These are phyloP conservation scores for Hydrangea macrophylla DNA, from an alignment of 148 eudicot species.

Conservation along the genomic window DNA sequence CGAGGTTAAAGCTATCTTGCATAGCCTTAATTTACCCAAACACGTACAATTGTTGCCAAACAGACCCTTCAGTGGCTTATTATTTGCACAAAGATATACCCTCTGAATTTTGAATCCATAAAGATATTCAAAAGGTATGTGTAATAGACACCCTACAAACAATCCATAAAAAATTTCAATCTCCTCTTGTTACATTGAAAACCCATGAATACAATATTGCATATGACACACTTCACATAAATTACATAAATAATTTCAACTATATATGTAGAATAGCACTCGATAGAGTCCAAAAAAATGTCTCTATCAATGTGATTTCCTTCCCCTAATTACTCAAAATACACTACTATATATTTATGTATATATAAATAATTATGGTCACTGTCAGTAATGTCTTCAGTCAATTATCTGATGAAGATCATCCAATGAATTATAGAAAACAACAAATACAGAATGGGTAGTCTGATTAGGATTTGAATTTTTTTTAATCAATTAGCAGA, in stretches of 20 bases:
- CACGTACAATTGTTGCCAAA: too few relatives aligned
- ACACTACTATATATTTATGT: not conserved
- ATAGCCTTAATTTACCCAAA: too few relatives aligned
- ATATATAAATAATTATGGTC: conserved; percentile 26
- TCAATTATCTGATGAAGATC: conserved; percentile 31
- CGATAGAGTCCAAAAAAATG: conserved; percentile 30
- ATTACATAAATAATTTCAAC: conserved; percentile 2
- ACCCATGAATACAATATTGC: conserved; percentile 4
- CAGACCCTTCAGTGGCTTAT: too few relatives aligned
- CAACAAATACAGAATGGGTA: not conserved
- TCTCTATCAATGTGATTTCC: conserved; percentile 25
- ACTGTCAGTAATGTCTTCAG: conserved; percentile 52
- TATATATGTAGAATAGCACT: conserved; percentile 21
- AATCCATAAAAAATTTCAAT: too few relatives aligned
- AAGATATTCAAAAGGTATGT: too few relatives aligned
- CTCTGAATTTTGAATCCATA: too few relatives aligned
- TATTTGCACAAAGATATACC: too few relatives aligned
- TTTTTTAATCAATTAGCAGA: conserved; percentile 38
- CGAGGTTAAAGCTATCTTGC: too few relatives aligned
- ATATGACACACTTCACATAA: conserved; percentile 11
- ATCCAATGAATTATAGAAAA: conserved; percentile 21
- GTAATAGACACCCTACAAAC: too few relatives aligned
- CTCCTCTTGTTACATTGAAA: not conserved
- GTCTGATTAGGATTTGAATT: not conserved
- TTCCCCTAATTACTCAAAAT: not conserved